These are phyloP conservation scores for Ceratobasidium sp. DNA, from an alignment of 1,284 basidiomycete species.

Conservation along the genomic window DNA sequence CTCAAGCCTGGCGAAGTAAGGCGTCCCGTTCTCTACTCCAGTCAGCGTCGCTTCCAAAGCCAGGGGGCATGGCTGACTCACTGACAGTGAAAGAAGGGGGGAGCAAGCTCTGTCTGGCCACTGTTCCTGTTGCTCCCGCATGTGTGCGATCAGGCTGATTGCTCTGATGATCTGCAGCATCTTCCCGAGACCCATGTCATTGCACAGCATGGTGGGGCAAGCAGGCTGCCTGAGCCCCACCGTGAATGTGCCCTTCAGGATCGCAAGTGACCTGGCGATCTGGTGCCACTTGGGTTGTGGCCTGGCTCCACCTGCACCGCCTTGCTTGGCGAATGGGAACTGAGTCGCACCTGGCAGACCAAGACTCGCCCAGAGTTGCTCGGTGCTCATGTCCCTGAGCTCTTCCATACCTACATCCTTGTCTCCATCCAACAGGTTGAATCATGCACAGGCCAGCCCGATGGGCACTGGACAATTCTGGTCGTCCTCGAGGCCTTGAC, in stretches of 20 bases:
- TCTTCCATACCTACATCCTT: slow-evolving; percentile 7
- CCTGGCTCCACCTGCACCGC: background rate
- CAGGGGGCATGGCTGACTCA: background rate
- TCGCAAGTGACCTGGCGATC: background rate
- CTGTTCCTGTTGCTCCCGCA: slow-evolving; percentile 9
- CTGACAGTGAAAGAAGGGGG: background rate
- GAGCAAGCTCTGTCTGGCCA: background rate
- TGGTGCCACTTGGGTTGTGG: slow-evolving; percentile 6
- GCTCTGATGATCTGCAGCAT: background rate
- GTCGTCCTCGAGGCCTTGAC: background rate
- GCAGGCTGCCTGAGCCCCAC: background rate
- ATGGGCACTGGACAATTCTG: background rate
- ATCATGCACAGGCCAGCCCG: background rate
- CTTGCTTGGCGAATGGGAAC: slow-evolving; percentile 1
- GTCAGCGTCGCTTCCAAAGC: background rate
- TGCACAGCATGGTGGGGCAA: slow-evolving; percentile 4
- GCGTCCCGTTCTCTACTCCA: background rate
- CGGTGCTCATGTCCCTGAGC: background rate
- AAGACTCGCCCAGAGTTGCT: background rate
- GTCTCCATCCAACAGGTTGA: background rate
- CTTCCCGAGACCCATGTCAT: slow-evolving; percentile 21
- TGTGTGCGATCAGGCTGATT: background rate
- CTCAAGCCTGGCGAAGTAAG: slow-evolving; percentile 10
- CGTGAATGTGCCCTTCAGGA: slow-evolving; percentile 16
- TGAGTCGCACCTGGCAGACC: background rate